phyloP scores from a whole-genome alignment of 2,329 filamentous ascomycete genomes.

The Ascochyta clinopodiicola region DNA sequence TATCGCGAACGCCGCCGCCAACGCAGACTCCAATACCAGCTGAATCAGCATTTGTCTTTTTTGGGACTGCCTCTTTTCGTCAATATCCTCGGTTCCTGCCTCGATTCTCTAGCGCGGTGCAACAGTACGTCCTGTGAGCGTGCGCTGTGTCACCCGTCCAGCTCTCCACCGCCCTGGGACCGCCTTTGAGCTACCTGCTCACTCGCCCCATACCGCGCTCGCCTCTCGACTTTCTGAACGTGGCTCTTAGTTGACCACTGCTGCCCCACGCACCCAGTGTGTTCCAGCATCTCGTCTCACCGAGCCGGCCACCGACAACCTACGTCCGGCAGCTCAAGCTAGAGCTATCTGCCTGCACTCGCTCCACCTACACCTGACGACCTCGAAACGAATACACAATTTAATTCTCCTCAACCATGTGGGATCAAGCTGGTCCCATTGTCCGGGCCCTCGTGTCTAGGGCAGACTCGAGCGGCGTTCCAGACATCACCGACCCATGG shows the following conservation, averaged over 20 bases:
- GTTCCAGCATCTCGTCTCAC: conserved; percentile 16
- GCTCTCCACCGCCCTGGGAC: conserved; percentile 29
- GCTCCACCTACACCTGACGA: conserved; percentile 24
- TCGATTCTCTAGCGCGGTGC: conserved; percentile 42
- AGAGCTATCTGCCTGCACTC: conserved; percentile 14
- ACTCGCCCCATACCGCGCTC: conserved; percentile 20
- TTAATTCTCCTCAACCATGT: conserved; percentile 35
- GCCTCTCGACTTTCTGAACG: conserved; percentile 23
- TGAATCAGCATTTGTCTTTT: conserved; percentile 20
- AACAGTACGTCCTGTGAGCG: conserved; percentile 33
- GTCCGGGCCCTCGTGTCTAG: conserved; percentile 37
- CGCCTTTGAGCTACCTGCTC: conserved; percentile 16
- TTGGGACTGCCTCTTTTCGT: conserved; percentile 20
- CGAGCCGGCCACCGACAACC: conserved; percentile 4
- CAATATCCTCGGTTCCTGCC: conserved; percentile 20
- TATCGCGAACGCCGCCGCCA: conserved; percentile 1
- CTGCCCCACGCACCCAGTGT: conserved; percentile 9
- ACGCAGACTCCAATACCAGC: conserved; percentile 13
- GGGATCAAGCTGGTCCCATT: conserved; percentile 27
- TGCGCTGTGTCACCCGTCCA: conserved; percentile 38
- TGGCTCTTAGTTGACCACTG: conserved; percentile 16
- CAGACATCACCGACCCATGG: conserved; percentile 48
- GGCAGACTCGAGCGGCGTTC: conserved; percentile 35
- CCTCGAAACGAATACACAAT: conserved; percentile 21
- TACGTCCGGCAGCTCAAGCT: conserved; percentile 13